A percentile compares a stretch with the other conserved stretches of the same genome.
Conservation (phyloP, 345 rosid genomes). For the Tarenaya hassleriana region DNA sequence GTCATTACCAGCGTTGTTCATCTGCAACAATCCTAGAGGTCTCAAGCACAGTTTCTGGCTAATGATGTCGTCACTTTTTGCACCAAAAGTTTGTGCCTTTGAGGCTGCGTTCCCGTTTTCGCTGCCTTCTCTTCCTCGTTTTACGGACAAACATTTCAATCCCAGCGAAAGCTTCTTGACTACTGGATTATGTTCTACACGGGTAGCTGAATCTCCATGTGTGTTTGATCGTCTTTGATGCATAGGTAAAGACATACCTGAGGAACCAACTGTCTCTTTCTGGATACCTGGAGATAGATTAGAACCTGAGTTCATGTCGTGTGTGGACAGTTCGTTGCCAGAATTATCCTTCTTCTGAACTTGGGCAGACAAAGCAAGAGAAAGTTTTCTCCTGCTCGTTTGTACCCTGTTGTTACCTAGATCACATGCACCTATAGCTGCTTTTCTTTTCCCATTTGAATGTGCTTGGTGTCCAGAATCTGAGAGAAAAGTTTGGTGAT, state of each 20-base stretch:
- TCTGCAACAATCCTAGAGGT: conserved; percentile 29
- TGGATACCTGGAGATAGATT: too few species aligned
- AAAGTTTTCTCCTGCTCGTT: conserved; percentile 31
- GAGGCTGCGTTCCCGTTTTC: conserved; percentile 28
- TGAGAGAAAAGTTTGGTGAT: conserved; percentile 4
- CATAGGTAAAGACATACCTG: too few species aligned
- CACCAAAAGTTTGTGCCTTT: conserved; percentile 14
- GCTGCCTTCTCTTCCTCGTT: too few species aligned
- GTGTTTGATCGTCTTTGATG: too few species aligned
- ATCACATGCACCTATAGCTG: conserved; percentile 9
- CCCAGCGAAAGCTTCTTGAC: conserved; percentile 47
- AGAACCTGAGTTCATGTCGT: too few species aligned
- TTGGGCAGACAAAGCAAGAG: conserved; percentile 31
- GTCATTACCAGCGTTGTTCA: conserved; percentile 10
- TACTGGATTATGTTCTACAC: conserved; percentile 10
- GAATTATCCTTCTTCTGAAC: conserved; percentile 23
- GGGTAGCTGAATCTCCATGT: conserved; percentile 15
- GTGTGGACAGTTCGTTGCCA: conserved; percentile 21
- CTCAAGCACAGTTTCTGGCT: conserved; percentile 27
- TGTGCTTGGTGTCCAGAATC: conserved; percentile 20
- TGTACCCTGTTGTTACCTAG: conserved; percentile 10
- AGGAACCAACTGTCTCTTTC: too few species aligned
- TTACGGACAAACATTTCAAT: too few species aligned
- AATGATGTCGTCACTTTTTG: conserved; percentile 16
- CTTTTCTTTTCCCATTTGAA: conserved; percentile 24